phyloP scores from a whole-genome alignment of 2,329 filamentous ascomycete species.

The Hypoxylon rubiginosum region DNA sequence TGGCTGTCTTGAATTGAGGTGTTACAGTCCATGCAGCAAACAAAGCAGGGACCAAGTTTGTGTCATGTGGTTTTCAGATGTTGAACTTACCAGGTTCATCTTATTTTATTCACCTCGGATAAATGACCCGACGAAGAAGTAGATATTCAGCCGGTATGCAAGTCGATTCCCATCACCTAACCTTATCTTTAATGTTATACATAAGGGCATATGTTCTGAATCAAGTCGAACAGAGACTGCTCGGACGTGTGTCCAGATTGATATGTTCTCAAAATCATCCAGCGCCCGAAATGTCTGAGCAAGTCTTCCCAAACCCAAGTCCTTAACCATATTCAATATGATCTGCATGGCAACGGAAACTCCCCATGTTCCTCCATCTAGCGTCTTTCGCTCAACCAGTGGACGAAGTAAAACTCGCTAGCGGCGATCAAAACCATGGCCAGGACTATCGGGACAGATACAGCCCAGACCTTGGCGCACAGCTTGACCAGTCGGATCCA shows the following conservation, averaged over 20 bases:
- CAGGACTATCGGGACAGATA: constrained; percentile 62
- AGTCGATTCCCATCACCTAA: neutral
- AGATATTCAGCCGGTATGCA: neutral
- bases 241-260: neutral
- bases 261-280: neutral
- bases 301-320: neutral
- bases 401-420: constrained; percentile 1
- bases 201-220: neutral
- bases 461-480: constrained; percentile 75
- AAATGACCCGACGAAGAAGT: no score
- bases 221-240: neutral
- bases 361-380: neutral
- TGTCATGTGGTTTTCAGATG: neutral
- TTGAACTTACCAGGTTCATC: neutral
- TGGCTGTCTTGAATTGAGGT: neutral
- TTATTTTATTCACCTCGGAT: no score
- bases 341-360: neutral
- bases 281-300: neutral
- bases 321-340: neutral
- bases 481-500: constrained; percentile 79
- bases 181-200: neutral
- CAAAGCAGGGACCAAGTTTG: neutral
- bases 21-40: neutral
- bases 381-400: neutral
- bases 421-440: constrained; percentile 55